Conservation (phyloP, 768 basidiomycete genomes). For the Pisolithus tinctorius region DNA sequence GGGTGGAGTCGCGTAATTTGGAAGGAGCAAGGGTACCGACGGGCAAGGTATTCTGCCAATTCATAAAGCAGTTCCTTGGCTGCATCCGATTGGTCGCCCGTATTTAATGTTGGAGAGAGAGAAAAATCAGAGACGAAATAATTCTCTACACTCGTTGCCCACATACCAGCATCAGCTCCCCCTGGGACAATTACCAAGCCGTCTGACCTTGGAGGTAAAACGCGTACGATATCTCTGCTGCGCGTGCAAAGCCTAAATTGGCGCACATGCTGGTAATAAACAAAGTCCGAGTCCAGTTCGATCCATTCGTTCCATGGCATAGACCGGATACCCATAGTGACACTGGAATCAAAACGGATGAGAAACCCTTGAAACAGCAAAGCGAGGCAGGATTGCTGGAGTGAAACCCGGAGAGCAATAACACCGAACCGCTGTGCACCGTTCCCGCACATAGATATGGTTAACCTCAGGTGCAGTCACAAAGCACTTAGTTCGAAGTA, state of each 20-base stretch:
- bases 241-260: conserved; percentile 46
- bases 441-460: too few species aligned
- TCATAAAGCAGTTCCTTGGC: conserved; percentile 66
- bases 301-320: conserved; percentile 64
- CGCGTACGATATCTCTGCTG: conserved; percentile 40
- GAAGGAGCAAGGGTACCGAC: conserved; percentile 56
- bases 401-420: too few species aligned
- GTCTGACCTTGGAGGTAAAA: conserved; percentile 38
- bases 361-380: neutral
- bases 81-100: conserved; percentile 15
- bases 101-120: neutral
- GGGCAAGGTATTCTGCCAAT: conserved; percentile 57
- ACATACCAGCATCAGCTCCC: conserved; percentile 24
- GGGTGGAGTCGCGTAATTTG: conserved; percentile 34
- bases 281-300: conserved; percentile 57
- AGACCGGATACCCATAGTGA: conserved; percentile 66
- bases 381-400: neutral
- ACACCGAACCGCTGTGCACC: too few species aligned
- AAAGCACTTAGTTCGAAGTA: too few species aligned
- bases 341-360: conserved; percentile 27
- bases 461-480: too few species aligned
- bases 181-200: conserved; percentile 27
- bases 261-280: conserved; percentile 51
- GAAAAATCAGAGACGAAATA: neutral
- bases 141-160: neutral